Evolutionary conservation across 1,284 basidiomycete genomes (phyloP), one percentile per base, ranked within the genome.

Genomic region (Boletellus deceptivus): DNA sequence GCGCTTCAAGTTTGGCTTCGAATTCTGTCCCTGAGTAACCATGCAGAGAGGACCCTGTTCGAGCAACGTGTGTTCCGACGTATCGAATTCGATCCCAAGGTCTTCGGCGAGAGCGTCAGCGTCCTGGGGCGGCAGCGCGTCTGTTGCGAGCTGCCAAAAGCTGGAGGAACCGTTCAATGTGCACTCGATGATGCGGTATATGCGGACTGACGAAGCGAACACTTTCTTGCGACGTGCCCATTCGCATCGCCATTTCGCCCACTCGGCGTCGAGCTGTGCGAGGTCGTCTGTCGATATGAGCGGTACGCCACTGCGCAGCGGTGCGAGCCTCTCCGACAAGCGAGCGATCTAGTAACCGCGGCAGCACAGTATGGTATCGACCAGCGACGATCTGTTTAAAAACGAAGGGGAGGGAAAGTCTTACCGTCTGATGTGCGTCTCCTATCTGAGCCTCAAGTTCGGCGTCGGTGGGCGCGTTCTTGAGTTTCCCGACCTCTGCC

Each of bases 41-140:
- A 35, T 35, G 11, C 64, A 66, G 36, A 66, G 42, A 18, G 64
- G 50, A 10, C 61, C 59, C 24, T 48, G 59, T 48, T 70, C 64
- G 35, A 91, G 65, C 17, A 68, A 64, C 22, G 58, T 52, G 62
- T 90, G 88, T 68, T 90, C 89, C 1, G 72, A 50, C 8, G 83
- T 81, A 60, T 91, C 89, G 38, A 74, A 69, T 68, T 91, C 89
- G 50, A 91, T 78, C 4, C 88, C 88, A 13, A 91, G 76, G 48
- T 88, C 83, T 63, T 90, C 89, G 16, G 74, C 75, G 14, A 91
- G 78, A 38, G 70, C 72, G 10, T 67, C 62, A 1, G 83, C 78
- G 40, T 89, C 84, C 63, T 82, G 79, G 37, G 83, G 83, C 6
- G 82, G 64, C 11, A 89, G 63, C 14, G 79, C 64, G 53, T 91